Conservation (phyloP, 1,139 yeast genomes). For the Hanseniaspora gamundiae region DNA sequence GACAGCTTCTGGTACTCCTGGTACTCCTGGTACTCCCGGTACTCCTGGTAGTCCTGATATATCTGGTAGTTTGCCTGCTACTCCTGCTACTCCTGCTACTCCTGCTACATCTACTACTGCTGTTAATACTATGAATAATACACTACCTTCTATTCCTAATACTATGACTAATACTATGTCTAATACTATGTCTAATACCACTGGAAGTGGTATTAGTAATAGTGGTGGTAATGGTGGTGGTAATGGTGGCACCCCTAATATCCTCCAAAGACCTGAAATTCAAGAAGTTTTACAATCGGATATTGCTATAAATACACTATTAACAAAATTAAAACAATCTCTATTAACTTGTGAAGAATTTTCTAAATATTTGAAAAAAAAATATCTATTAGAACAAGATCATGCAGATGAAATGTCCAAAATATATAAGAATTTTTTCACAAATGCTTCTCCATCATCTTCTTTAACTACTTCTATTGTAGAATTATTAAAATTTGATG, state of each 20-base stretch:
- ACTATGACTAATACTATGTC: no score
- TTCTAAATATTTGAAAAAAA: conserved; percentile 63
- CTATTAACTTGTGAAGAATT: conserved; percentile 77
- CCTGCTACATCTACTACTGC: no score
- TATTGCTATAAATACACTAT: conserved; percentile 49
- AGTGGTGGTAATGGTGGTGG: no score
- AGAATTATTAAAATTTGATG: conserved; percentile 64
- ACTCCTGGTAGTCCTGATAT: no score
- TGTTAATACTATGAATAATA: no score
- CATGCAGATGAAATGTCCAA: conserved; percentile 64
- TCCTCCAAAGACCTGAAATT: conserved; percentile 37
- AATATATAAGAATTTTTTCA: conserved; percentile 35
- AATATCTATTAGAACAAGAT: conserved; percentile 69
- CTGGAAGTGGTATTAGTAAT: no score
- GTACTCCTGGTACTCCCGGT: no score
- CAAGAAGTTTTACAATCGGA: conserved; percentile 43
- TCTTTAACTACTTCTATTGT: conserved; percentile 62
- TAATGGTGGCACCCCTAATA: no score
- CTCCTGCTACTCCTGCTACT: no score
- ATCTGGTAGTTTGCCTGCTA: no score
- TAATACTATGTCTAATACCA: background rate
- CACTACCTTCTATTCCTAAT: no score
- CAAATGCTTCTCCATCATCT: conserved; percentile 26
- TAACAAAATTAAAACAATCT: conserved; percentile 67
- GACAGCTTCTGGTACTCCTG: no score